Evolutionary conservation across 345 rosid genomes (phyloP).

Genomic region (Microthlaspi erraticum): DNA sequence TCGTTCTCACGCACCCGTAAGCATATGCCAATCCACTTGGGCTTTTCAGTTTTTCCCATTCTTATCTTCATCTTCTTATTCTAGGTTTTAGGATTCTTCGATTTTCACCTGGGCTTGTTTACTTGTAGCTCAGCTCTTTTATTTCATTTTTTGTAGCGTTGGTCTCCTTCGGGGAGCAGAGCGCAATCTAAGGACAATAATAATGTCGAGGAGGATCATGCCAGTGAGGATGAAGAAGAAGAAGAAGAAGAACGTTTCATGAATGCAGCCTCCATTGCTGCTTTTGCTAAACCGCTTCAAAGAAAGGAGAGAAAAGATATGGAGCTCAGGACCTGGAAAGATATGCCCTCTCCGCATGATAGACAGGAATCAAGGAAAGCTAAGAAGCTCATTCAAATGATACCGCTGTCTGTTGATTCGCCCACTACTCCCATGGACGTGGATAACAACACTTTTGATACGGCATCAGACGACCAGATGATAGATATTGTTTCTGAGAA

Average conservation of each 20-base stretch:
- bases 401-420: background rate
- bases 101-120: too few species aligned
- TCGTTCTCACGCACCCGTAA: slow-evolving; percentile 90
- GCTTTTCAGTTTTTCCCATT: background rate
- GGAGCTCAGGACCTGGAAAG: slow-evolving; percentile 63
- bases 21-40: too few species aligned
- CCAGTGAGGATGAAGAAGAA: slow-evolving; percentile 26
- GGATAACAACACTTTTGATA: slow-evolving; percentile 1
- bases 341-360: slow-evolving; percentile 38
- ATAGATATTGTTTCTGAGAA: slow-evolving; percentile 31
- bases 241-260: slow-evolving; percentile 51
- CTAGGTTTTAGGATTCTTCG: slow-evolving; percentile 8
- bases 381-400: slow-evolving; percentile 27
- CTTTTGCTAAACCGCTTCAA: slow-evolving; percentile 68
- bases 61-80: background rate
- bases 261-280: slow-evolving; percentile 48
- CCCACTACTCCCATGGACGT: slow-evolving; percentile 33
- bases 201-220: slow-evolving; percentile 14
- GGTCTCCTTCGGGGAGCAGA: slow-evolving; percentile 51
- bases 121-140: background rate
- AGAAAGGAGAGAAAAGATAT: slow-evolving; percentile 69
- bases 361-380: slow-evolving; percentile 23
- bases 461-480: slow-evolving; percentile 39
- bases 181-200: slow-evolving; percentile 23
- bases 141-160: slow-evolving; percentile 55